phyloP scores from a whole-genome alignment of 176 grass and related monocot genomes.

The Ananas comosus region DNA sequence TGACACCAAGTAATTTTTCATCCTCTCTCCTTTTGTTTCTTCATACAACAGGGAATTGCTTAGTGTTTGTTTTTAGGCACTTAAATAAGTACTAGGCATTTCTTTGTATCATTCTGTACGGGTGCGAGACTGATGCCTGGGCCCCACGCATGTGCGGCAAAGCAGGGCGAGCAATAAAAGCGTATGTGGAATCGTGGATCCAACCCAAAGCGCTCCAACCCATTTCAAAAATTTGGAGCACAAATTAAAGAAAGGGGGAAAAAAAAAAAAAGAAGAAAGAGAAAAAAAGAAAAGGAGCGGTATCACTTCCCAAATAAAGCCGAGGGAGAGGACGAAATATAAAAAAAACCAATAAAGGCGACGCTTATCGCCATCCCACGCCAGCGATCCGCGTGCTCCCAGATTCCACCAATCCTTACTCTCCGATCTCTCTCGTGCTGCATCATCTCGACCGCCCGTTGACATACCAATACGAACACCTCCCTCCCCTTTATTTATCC shows the following conservation, averaged over 20 bases:
- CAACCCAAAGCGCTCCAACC: neutral
- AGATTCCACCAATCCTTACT: neutral
- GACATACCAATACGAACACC: neutral
- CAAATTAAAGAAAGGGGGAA: neutral
- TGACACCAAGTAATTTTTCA: no score
- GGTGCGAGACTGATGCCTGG: neutral
- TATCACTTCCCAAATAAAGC: neutral
- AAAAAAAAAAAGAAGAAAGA: no score
- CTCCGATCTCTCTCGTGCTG: slow-evolving; percentile 13
- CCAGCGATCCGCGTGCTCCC: slow-evolving; percentile 64
- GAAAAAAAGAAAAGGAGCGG: neutral
- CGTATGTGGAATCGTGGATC: neutral
- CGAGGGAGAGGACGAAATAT: neutral
- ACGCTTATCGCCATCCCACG: slow-evolving; percentile 29
- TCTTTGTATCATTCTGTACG: no score
- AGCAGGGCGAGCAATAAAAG: neutral
- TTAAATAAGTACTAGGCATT: no score
- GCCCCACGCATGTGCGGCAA: neutral
- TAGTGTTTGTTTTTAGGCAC: no score
- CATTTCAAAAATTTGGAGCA: slow-evolving; percentile 2
- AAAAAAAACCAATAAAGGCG: neutral
- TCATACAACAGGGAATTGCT: no score
- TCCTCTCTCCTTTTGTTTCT: no score
- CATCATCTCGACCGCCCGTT: slow-evolving; percentile 23
- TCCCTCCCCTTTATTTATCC: neutral